Evolutionary conservation across 1,284 basidiomycete species (phyloP).

Genomic region (Marasmius tenuissimus): DNA sequence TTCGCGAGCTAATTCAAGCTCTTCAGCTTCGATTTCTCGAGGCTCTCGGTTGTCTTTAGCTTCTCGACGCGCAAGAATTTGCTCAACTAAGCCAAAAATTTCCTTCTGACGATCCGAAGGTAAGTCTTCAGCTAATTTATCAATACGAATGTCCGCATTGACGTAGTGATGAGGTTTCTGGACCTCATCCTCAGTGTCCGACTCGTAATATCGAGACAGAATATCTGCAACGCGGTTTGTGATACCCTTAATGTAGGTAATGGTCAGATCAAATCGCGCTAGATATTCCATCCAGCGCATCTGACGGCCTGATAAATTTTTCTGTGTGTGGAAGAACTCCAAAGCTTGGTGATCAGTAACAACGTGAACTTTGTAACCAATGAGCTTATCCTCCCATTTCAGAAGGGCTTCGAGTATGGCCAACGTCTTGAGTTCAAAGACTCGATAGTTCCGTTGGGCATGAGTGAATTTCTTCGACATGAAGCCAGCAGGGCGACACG

Average conservation of each 20-base stretch:
- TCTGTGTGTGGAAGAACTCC: conserved; percentile 29
- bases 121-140: conserved; percentile 26
- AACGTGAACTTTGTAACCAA: conserved; percentile 29
- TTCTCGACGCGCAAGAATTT: conserved; percentile 1
- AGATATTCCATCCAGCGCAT: conserved; percentile 36
- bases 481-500: conserved; percentile 26
- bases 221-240: conserved; percentile 28
- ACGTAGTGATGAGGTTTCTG: conserved; percentile 23
- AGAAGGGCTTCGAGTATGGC: conserved; percentile 27
- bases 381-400: conserved; percentile 37
- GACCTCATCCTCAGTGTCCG: conserved; percentile 20
- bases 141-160: conserved; percentile 23
- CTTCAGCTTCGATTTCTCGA: conserved; percentile 2
- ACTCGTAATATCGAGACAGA: conserved; percentile 32
- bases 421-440: conserved; percentile 27
- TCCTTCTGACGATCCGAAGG: conserved; percentile 12
- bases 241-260: conserved; percentile 30
- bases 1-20: background rate
- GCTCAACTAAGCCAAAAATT: background rate
- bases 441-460: conserved; percentile 24
- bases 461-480: conserved; percentile 25
- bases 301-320: conserved; percentile 20
- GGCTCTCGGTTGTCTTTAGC: background rate
- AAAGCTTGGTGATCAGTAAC: conserved; percentile 39
- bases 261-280: conserved; percentile 28